Conservation (phyloP, 768 basidiomycete species). For the Rhodotorula toruloides region DNA sequence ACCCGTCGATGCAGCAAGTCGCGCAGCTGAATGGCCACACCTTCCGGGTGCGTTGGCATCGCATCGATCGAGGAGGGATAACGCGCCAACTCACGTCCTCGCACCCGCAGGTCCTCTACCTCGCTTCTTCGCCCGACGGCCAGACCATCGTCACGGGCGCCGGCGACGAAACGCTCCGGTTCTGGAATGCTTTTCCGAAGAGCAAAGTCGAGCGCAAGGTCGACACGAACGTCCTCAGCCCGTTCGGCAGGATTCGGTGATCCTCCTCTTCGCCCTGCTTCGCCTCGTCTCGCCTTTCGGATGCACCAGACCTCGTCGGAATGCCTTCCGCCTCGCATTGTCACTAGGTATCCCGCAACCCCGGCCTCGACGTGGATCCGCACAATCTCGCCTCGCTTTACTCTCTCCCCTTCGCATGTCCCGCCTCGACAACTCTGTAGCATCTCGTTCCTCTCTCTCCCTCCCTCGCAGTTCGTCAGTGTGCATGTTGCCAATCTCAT, state of each 20-base stretch:
- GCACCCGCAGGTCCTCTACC: slow-evolving; percentile 52
- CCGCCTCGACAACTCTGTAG: no score
- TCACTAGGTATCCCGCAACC: no score
- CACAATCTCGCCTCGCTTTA: no score
- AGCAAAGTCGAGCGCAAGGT: slow-evolving; percentile 39
- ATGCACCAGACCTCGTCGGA: no score
- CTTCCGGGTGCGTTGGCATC: slow-evolving; percentile 78
- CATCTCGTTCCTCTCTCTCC: no score
- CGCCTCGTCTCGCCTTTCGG: no score
- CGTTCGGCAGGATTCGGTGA: slow-evolving; percentile 40
- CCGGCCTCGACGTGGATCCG: no score
- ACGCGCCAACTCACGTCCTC: no score
- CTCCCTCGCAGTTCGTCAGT: background rate
- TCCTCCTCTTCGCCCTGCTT: no score
- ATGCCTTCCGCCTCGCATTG: no score
- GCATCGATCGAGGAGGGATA: no score
- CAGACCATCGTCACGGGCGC: slow-evolving; percentile 98
- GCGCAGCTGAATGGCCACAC: slow-evolving; percentile 91
- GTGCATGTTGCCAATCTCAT: background rate
- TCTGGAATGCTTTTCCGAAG: slow-evolving; percentile 90
- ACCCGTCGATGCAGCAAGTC: slow-evolving; percentile 87
- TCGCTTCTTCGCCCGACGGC: slow-evolving; percentile 93
- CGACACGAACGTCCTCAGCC: slow-evolving; percentile 37
- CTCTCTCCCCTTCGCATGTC: no score
- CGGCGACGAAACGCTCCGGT: slow-evolving; percentile 91